Evolutionary conservation across 2,329 filamentous ascomycete genomes (phyloP).

Genomic region (Chaetomiaceae sp.): DNA sequence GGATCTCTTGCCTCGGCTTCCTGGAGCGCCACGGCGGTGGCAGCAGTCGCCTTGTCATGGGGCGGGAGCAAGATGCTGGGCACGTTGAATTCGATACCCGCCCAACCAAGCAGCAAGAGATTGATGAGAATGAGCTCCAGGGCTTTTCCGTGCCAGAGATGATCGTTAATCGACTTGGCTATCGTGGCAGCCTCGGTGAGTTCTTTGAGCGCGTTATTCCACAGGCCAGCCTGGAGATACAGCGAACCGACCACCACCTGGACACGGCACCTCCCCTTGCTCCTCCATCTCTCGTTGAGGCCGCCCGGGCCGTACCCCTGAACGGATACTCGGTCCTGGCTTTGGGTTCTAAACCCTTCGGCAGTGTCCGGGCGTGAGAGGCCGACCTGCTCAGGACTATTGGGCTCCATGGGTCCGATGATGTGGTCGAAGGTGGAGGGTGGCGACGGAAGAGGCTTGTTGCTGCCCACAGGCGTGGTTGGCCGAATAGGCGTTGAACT

Average conservation of each 20-base stretch:
- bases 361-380: constrained; percentile 36
- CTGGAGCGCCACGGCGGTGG: constrained; percentile 32
- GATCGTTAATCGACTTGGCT: constrained; percentile 77
- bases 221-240: constrained; percentile 83
- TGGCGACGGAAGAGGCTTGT: constrained; percentile 43
- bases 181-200: constrained; percentile 74
- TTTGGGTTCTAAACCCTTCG: constrained; percentile 47
- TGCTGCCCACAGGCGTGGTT: constrained; percentile 43
- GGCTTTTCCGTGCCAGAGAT: constrained; percentile 96
- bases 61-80: constrained; percentile 51
- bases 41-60: constrained; percentile 42
- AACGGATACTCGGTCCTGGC: constrained; percentile 56
- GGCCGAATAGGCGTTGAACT: constrained; percentile 46
- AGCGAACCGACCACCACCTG: constrained; percentile 77
- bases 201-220: constrained; percentile 82
- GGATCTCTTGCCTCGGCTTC: constrained; percentile 40
- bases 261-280: constrained; percentile 74
- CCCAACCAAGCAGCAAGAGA: constrained; percentile 79
- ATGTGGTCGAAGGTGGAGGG: constrained; percentile 48
- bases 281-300: constrained; percentile 70
- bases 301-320: constrained; percentile 69
- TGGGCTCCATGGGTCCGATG: constrained; percentile 32
- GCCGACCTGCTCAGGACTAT: constrained; percentile 40
- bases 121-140: constrained; percentile 82
- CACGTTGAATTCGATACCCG: constrained; percentile 77